Conservation (phyloP, 495 filamentous ascomycete genomes). For the Corynascus novoguineensis region DNA sequence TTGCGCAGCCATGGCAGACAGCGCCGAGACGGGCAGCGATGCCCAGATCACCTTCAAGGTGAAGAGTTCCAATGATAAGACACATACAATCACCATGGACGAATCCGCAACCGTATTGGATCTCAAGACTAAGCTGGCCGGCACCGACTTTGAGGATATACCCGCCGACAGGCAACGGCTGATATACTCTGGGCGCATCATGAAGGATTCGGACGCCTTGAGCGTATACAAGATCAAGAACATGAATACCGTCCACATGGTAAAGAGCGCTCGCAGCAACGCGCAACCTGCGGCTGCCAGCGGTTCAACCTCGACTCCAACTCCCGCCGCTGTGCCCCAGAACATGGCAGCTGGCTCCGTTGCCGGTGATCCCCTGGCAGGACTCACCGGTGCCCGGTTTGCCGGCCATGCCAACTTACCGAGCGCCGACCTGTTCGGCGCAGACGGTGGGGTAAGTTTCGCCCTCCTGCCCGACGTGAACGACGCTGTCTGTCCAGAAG, state of each 20-base stretch:
- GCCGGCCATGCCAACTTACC: slow-evolving; percentile 89
- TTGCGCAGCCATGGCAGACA: slow-evolving; percentile 47
- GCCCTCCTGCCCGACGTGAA: neutral
- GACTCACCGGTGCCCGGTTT: slow-evolving; percentile 88
- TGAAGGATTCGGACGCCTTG: slow-evolving; percentile 87
- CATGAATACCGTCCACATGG: slow-evolving; percentile 92
- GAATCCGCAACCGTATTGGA: slow-evolving; percentile 72
- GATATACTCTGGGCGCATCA: slow-evolving; percentile 93
- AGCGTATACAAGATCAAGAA: slow-evolving; percentile 89
- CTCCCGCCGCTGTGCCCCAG: slow-evolving; percentile 62
- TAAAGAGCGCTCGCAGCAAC: slow-evolving; percentile 92
- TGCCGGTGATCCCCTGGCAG: slow-evolving; percentile 83
- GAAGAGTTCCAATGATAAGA: slow-evolving; percentile 82
- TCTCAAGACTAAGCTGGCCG: slow-evolving; percentile 81
- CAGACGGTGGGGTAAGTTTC: slow-evolving; percentile 86
- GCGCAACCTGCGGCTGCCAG: slow-evolving; percentile 55
- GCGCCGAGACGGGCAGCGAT: slow-evolving; percentile 44
- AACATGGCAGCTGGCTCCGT: slow-evolving; percentile 84
- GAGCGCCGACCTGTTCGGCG: slow-evolving; percentile 83
- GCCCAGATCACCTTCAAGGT: slow-evolving; percentile 82
- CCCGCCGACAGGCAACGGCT: slow-evolving; percentile 82
- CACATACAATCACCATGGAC: slow-evolving; percentile 73
- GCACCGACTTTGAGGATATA: slow-evolving; percentile 73
- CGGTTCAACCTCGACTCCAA: slow-evolving; percentile 45
- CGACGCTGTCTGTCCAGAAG: neutral